These are phyloP conservation scores for Biscogniauxia sp. DNA, from an alignment of 2,329 filamentous ascomycete species.

Conservation along the genomic window DNA sequence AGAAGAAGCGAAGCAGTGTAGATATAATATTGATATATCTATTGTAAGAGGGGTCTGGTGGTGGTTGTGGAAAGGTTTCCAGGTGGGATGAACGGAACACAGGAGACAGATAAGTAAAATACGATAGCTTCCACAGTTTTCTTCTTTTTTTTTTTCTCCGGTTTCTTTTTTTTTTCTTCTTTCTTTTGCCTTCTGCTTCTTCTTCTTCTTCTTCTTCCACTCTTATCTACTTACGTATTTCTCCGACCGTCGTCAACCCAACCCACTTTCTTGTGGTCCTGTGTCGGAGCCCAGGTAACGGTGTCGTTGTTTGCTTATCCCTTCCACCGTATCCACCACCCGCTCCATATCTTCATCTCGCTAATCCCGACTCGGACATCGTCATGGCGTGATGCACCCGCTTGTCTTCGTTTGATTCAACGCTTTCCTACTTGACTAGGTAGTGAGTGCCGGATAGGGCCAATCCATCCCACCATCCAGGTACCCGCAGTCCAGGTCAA, in stretches of 20 bases:
- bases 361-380: conserved; percentile 14
- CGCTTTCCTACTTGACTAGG: not conserved
- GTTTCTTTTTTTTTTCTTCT: too few relatives aligned
- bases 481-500: not conserved
- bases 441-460: not conserved
- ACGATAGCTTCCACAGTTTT: not conserved
- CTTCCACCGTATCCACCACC: not conserved
- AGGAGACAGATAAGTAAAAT: not conserved
- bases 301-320: not conserved
- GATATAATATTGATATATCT: too few relatives aligned
- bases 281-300: conserved; percentile 1
- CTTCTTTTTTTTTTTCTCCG: not conserved
- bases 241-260: not conserved
- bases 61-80: too few relatives aligned
- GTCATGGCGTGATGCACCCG: not conserved
- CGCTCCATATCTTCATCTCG: conserved; percentile 16
- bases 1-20: too few relatives aligned
- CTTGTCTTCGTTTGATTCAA: not conserved
- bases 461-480: not conserved
- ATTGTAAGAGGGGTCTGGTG: too few relatives aligned
- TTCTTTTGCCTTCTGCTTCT: not conserved
- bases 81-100: too few relatives aligned
- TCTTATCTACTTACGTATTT: not conserved
- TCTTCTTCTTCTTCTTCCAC: not conserved
- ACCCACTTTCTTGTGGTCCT: conserved; percentile 2